phyloP scores from a whole-genome alignment of 345 rosid species.

The Psidium friedrichsthalianum region DNA sequence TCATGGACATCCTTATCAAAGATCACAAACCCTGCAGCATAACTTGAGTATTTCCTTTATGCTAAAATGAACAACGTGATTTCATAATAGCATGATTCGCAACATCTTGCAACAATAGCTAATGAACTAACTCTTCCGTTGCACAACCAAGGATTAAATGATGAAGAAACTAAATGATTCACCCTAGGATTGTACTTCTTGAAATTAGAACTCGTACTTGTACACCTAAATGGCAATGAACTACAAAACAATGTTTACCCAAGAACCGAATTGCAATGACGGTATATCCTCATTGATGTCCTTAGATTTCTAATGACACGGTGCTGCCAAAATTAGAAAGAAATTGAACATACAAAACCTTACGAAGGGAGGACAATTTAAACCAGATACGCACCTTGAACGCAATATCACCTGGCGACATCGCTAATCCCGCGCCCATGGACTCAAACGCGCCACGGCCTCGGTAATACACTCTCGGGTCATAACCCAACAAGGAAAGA shows the following conservation, averaged over 20 bases:
- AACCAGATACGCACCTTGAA: slow-evolving; percentile 32
- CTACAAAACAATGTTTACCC: background rate
- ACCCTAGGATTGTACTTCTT: background rate
- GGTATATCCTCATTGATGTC: background rate
- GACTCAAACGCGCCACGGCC: slow-evolving; percentile 98
- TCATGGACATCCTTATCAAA: background rate
- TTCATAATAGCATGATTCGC: background rate
- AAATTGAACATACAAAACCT: background rate
- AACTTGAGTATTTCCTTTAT: background rate
- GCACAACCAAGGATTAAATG: background rate
- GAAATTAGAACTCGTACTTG: background rate
- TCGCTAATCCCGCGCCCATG: slow-evolving; percentile 95
- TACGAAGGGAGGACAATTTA: background rate
- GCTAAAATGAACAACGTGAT: background rate
- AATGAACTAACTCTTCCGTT: background rate
- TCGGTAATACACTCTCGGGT: slow-evolving; percentile 79
- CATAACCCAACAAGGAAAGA: slow-evolving; percentile 83
- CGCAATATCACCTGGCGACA: slow-evolving; percentile 97
- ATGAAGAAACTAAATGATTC: background rate
- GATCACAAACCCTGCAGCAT: background rate
- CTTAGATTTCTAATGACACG: background rate
- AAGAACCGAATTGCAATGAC: background rate
- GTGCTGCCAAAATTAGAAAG: background rate
- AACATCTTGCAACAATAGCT: background rate
- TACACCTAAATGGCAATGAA: background rate